Percentiles rank a stretch among this genome's conserved stretches.
phyloP scores from a whole-genome alignment of 2,329 filamentous ascomycete species.

The Parafenestella ontariensis region DNA sequence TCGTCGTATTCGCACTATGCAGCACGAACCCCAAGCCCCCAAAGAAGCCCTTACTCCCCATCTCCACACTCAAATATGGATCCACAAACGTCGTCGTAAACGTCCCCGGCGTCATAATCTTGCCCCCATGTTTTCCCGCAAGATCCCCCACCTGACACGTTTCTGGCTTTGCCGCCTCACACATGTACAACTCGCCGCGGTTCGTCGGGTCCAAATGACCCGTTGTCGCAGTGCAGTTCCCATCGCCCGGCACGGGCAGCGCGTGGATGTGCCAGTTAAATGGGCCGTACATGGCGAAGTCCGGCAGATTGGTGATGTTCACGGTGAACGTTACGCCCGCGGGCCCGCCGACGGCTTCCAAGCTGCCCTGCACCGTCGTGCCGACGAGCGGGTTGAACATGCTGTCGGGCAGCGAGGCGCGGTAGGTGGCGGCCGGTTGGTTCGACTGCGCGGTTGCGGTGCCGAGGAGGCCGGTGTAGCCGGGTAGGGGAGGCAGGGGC shows the following conservation, averaged over 20 bases:
- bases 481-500: constrained; percentile 25
- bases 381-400: constrained; percentile 32
- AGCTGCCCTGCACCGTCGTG: constrained; percentile 35
- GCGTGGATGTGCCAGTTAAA: constrained; percentile 51
- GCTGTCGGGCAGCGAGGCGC: constrained; percentile 26
- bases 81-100: constrained; percentile 52
- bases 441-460: constrained; percentile 28
- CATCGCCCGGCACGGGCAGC: constrained; percentile 41
- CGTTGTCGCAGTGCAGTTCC: constrained; percentile 49
- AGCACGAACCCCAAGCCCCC: constrained; percentile 61
- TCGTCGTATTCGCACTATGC: constrained; percentile 58
- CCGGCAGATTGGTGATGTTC: constrained; percentile 48
- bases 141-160: constrained; percentile 53
- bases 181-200: constrained; percentile 43
- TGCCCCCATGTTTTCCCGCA: constrained; percentile 52
- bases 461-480: constrained; percentile 29
- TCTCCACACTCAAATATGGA: constrained; percentile 55
- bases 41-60: constrained; percentile 54
- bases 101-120: constrained; percentile 34
- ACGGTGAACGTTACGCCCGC: constrained; percentile 49
- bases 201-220: constrained; percentile 50
- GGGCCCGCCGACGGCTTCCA: constrained; percentile 39
- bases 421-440: constrained; percentile 29
- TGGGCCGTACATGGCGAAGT: constrained; percentile 24
- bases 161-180: constrained; percentile 37